A percentile compares a stretch with the other conserved stretches of the same genome.
Conservation (phyloP, 192 early-diverging fungal species). For the Phycomyces nitens region DNA sequence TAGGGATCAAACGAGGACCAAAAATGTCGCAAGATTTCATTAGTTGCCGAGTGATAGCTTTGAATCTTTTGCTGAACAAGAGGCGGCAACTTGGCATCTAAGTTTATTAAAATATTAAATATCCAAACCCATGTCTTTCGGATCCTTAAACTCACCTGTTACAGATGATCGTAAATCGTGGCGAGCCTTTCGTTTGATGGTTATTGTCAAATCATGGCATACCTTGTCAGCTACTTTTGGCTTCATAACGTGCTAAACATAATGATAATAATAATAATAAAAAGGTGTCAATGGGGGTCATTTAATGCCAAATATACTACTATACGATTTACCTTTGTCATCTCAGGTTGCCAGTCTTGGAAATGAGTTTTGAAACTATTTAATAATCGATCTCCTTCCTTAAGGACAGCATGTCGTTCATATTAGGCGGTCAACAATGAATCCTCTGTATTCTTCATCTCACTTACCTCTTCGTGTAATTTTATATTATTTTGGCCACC, state of each 20-base stretch:
- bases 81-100: conserved; percentile 39
- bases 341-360: conserved; percentile 25
- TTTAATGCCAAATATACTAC: neutral
- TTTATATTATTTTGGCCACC: conserved; percentile 17
- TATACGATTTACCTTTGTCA: conserved; percentile 32
- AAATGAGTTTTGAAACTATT: conserved; percentile 19
- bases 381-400: conserved; percentile 15
- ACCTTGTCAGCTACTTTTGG: conserved; percentile 19
- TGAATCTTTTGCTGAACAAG: conserved; percentile 38
- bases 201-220: conserved; percentile 10
- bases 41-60: conserved; percentile 46
- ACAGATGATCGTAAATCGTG: conserved; percentile 21
- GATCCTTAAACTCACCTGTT: conserved; percentile 24
- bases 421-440: neutral
- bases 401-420: neutral
- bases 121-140: neutral
- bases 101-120: neutral
- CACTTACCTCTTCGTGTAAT: conserved; percentile 14
- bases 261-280: conserved; percentile 3
- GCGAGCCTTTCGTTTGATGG: conserved; percentile 10
- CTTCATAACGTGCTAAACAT: conserved; percentile 18
- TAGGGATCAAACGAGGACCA: conserved; percentile 48
- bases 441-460: neutral
- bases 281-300: no score
- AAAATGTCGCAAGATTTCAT: conserved; percentile 55